phyloP scores from a whole-genome alignment of 225 moss, liverwort and hornwort genomes.

The Pseudoscleropodium purum region DNA sequence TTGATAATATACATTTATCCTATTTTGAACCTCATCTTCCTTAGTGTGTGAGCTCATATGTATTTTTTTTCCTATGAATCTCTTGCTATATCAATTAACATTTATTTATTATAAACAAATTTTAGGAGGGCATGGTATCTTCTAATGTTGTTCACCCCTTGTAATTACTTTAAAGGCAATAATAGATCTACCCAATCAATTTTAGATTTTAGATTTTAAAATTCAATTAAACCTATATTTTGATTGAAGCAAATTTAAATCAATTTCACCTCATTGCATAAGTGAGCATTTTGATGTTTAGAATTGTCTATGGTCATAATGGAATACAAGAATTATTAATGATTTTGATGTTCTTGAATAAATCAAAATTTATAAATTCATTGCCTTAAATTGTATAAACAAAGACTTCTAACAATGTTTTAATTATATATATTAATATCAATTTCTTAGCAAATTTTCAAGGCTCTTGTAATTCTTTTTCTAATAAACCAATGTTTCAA shows the following conservation, averaged over 20 bases:
- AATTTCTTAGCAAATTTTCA: background rate
- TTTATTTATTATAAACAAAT: background rate
- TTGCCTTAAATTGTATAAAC: background rate
- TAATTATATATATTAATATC: background rate
- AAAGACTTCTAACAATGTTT: background rate
- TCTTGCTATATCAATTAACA: background rate
- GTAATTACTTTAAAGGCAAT: background rate
- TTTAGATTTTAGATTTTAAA: background rate
- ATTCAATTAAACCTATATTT: background rate
- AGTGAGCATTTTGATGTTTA: background rate
- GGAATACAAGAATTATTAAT: background rate
- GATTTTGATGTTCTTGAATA: background rate
- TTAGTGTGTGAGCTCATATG: background rate
- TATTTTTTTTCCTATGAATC: accelerated
- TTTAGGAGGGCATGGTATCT: background rate
- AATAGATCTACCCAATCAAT: background rate
- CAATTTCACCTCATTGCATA: background rate
- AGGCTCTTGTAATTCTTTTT: background rate
- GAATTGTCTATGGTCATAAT: background rate
- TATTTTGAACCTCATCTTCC: background rate
- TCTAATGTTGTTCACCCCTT: background rate
- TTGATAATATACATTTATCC: background rate
- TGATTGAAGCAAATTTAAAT: background rate
- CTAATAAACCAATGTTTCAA: background rate
- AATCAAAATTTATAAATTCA: background rate